Evolutionary conservation across 306 rosid species (phyloP).

Genomic region (Fagus sylvatica): DNA sequence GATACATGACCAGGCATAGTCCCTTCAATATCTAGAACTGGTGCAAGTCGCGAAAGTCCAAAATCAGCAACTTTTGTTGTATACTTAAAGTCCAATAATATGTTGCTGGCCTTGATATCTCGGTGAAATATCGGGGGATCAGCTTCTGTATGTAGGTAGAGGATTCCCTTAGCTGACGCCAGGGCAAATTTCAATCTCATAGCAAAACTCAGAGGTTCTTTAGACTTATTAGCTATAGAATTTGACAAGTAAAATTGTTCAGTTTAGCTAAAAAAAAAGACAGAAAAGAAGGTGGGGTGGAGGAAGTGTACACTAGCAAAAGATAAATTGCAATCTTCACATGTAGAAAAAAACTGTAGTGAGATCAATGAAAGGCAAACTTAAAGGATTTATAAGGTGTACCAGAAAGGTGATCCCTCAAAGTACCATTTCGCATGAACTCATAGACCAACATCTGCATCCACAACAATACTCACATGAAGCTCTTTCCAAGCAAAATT

Average conservation of each 20-base stretch:
- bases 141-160: slow-evolving; percentile 86
- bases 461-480: slow-evolving; percentile 16
- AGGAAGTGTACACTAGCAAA: too few species aligned
- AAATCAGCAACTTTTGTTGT: slow-evolving; percentile 92
- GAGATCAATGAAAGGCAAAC: slow-evolving; percentile 4
- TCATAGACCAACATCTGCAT: slow-evolving; percentile 94
- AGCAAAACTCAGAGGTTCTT: slow-evolving; percentile 61
- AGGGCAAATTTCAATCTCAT: slow-evolving; percentile 74
- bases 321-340: too few species aligned
- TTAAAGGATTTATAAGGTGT: slow-evolving; percentile 25
- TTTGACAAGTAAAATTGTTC: not conserved
- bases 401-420: slow-evolving; percentile 92
- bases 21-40: slow-evolving; percentile 81
- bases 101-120: slow-evolving; percentile 94
- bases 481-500: not conserved
- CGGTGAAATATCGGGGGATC: slow-evolving; percentile 96
- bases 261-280: too few species aligned
- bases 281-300: too few species aligned
- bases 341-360: too few species aligned
- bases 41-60: slow-evolving; percentile 95
- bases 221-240: slow-evolving; percentile 32
- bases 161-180: slow-evolving; percentile 88
- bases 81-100: slow-evolving; percentile 71
- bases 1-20: slow-evolving; percentile 72
- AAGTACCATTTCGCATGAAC: slow-evolving; percentile 82